Conservation (phyloP, 2,329 filamentous ascomycete species). For the Aspergillus luchuensis region DNA sequence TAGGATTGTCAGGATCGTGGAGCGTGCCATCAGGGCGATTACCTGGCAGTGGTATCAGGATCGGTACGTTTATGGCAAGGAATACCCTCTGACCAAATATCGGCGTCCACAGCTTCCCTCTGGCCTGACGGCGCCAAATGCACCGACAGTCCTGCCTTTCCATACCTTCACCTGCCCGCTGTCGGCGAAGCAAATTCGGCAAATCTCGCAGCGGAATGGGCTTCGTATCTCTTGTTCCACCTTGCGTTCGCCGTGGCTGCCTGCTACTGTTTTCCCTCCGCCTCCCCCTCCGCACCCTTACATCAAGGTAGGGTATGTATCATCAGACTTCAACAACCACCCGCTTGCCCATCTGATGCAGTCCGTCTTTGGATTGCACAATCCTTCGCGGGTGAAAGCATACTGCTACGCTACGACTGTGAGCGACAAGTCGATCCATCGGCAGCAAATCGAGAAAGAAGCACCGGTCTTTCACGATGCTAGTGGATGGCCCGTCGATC, state of each 20-base stretch:
- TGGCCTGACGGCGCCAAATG: constrained; percentile 75
- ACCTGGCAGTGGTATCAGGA: constrained; percentile 89
- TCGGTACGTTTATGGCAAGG: constrained; percentile 65
- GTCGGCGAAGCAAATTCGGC: constrained; percentile 84
- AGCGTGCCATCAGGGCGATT: constrained; percentile 76
- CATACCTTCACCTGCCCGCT: constrained; percentile 97
- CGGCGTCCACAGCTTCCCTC: constrained; percentile 71
- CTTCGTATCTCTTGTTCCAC: constrained; percentile 91
- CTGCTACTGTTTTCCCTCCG: constrained; percentile 77
- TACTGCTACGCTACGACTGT: constrained; percentile 95
- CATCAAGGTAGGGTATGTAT: constrained; percentile 93
- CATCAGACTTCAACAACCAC: constrained; percentile 98
- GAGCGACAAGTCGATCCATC: constrained; percentile 85
- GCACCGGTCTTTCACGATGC: constrained; percentile 89
- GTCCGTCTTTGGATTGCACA: constrained; percentile 92
- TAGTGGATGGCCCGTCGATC: constrained; percentile 81
- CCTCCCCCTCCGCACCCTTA: constrained; percentile 78
- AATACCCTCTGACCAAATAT: constrained; percentile 63
- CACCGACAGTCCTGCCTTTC: constrained; percentile 92
- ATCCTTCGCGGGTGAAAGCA: constrained; percentile 71
- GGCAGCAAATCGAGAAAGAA: constrained; percentile 89
- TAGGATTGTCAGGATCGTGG: constrained; percentile 76
- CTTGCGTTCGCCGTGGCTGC: constrained; percentile 82
- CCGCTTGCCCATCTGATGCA: constrained; percentile 97
- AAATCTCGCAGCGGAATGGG: constrained; percentile 93